Conservation (phyloP, 768 basidiomycete genomes). For the Leccinum olivaceopallidum region DNA sequence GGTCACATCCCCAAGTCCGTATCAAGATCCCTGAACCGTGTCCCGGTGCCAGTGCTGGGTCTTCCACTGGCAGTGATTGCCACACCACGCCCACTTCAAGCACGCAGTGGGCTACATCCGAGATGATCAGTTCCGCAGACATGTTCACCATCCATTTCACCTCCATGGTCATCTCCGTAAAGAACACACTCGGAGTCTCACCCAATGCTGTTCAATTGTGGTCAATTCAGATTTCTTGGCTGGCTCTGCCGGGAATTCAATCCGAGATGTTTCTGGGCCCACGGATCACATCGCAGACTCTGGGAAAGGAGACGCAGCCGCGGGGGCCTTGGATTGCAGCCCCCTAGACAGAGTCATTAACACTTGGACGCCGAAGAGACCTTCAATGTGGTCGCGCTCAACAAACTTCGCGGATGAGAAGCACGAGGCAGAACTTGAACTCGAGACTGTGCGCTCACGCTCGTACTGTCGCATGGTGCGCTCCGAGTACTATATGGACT, state of each 20-base stretch:
- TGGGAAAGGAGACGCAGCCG: too few species aligned
- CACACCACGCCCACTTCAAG: too few species aligned
- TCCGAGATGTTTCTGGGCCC: constrained; percentile 20
- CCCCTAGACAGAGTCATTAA: constrained; percentile 52
- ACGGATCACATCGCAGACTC: constrained; percentile 24
- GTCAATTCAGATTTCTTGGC: constrained; percentile 1
- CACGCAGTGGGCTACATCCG: too few species aligned
- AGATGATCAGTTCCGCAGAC: not conserved
- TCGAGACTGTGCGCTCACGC: constrained; percentile 27
- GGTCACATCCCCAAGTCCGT: too few species aligned
- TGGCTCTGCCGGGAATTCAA: constrained; percentile 10
- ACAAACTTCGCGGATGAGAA: constrained; percentile 22
- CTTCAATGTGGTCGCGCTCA: constrained; percentile 28
- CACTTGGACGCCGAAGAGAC: constrained; percentile 27
- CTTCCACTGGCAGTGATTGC: too few species aligned
- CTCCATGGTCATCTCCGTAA: constrained; percentile 2
- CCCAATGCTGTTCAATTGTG: constrained; percentile 10
- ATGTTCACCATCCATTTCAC: not conserved
- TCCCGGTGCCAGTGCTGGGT: too few species aligned
- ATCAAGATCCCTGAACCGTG: too few species aligned
- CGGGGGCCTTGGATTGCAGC: constrained; percentile 27
- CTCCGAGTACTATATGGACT: constrained; percentile 23
- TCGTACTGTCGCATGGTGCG: constrained; percentile 24
- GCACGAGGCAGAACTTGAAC: constrained; percentile 22
- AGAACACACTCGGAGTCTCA: constrained; percentile 12